phyloP scores from a whole-genome alignment of 1,284 basidiomycete species.

The Cryptococcus wingfieldii region DNA sequence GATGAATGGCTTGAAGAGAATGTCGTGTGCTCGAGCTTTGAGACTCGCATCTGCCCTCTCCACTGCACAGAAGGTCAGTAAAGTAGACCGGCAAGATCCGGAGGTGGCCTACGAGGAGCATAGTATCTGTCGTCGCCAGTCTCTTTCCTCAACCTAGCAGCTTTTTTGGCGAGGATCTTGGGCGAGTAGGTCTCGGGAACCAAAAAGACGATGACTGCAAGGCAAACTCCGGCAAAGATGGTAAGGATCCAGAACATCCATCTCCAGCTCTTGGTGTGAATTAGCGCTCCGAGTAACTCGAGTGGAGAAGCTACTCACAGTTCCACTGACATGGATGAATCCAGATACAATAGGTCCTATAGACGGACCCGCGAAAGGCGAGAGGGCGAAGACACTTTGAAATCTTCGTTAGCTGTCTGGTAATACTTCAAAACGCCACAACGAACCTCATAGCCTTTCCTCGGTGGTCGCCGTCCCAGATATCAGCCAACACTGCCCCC shows the following conservation, averaged over 20 bases:
- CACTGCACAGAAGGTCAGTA: slow-evolving; percentile 8
- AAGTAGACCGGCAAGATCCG: neutral
- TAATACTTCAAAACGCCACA: too few relatives aligned
- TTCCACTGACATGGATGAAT: slow-evolving; percentile 52
- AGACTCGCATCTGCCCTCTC: slow-evolving; percentile 26
- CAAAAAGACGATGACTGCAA: slow-evolving; percentile 56
- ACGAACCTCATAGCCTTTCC: slow-evolving; percentile 62
- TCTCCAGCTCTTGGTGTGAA: slow-evolving; percentile 26
- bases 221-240: slow-evolving; percentile 54
- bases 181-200: slow-evolving; percentile 69
- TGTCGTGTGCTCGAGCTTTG: slow-evolving; percentile 50
- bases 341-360: slow-evolving; percentile 65
- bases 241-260: slow-evolving; percentile 68
- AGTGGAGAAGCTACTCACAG: slow-evolving; percentile 17
- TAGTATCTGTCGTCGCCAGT: slow-evolving; percentile 66
- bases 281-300: neutral
- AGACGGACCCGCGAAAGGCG: slow-evolving; percentile 61
- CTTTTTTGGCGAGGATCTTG: slow-evolving; percentile 55
- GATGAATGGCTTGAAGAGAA: slow-evolving; percentile 59
- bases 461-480: slow-evolving; percentile 64
- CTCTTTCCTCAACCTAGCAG: slow-evolving; percentile 53
- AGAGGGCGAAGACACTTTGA: too few relatives aligned
- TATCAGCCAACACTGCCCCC: slow-evolving; percentile 55
- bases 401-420: too few relatives aligned
- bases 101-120: slow-evolving; percentile 42